Evolutionary conservation across 176 grass and related monocot species (phyloP).

Genomic region (Saccharum officinarum): DNA sequence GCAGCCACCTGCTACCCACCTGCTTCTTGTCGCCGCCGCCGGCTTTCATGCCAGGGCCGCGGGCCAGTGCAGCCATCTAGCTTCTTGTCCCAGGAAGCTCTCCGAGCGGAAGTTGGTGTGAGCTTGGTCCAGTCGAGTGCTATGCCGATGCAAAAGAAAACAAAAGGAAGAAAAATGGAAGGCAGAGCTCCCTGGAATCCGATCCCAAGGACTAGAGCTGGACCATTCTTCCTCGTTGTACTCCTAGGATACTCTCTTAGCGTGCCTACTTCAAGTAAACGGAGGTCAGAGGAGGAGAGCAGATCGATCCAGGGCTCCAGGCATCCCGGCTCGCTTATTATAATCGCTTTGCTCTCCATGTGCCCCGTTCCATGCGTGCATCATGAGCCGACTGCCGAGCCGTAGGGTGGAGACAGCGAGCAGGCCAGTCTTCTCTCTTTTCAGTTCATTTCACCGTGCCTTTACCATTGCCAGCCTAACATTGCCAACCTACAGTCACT

Average conservation of each 20-base stretch:
- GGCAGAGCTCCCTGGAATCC: not conserved
- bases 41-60: constrained; percentile 35
- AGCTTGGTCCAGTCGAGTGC: not conserved
- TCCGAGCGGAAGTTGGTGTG: not conserved
- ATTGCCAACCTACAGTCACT: not conserved
- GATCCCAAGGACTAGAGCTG: not conserved
- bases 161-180: not conserved
- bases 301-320: not conserved
- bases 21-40: constrained; percentile 10
- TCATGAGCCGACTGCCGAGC: not conserved
- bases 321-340: not conserved
- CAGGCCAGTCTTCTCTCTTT: not conserved
- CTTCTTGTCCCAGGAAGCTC: not conserved
- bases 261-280: not conserved
- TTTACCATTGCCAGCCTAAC: constrained; percentile 16
- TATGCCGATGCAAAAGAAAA: not conserved
- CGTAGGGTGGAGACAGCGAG: not conserved
- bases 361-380: constrained; percentile 1
- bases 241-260: not conserved
- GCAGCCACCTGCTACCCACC: constrained; percentile 4
- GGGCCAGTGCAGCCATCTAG: not conserved
- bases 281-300: not conserved
- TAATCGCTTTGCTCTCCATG: not conserved
- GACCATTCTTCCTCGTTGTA: not conserved
- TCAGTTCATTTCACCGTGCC: not conserved